Percentiles rank a stretch among this genome's conserved stretches.
phyloP scores from a whole-genome alignment of 2,329 filamentous ascomycete species.

The Aspergillus terreus region DNA sequence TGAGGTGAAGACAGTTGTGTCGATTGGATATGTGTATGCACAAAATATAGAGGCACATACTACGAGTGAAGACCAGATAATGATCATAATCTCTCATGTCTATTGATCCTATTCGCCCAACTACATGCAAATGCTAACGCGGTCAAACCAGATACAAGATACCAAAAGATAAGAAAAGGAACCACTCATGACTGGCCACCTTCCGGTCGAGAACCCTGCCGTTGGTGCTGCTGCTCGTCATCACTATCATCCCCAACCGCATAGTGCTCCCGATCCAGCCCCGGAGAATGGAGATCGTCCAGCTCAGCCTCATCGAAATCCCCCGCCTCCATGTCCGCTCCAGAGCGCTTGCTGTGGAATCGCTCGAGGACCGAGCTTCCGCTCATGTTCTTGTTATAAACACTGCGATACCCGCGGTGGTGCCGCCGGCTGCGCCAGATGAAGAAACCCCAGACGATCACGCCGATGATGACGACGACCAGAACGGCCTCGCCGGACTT shows the following conservation, averaged over 20 bases:
- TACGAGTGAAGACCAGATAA: neutral
- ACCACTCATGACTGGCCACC: slow-evolving; percentile 6
- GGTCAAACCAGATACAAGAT: slow-evolving; percentile 2
- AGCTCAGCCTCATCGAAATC: slow-evolving; percentile 62
- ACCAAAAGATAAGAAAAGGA: slow-evolving; percentile 5
- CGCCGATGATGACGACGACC: slow-evolving; percentile 72
- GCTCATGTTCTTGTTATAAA: slow-evolving; percentile 43
- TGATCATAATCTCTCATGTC: slow-evolving; percentile 1
- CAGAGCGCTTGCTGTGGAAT: slow-evolving; percentile 42
- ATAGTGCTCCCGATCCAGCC: slow-evolving; percentile 38
- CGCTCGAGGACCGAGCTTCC: slow-evolving; percentile 43
- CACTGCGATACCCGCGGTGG: slow-evolving; percentile 41
- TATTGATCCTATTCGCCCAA: slow-evolving; percentile 3
- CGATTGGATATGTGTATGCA: no score
- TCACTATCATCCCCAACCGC: slow-evolving; percentile 48
- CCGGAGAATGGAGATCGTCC: slow-evolving; percentile 49
- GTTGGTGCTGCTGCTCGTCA: slow-evolving; percentile 21
- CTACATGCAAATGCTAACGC: slow-evolving; percentile 1
- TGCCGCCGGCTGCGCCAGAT: slow-evolving; percentile 55
- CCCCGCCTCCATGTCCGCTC: slow-evolving; percentile 56
- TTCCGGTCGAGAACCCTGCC: slow-evolving; percentile 5
- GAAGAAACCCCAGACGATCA: slow-evolving; percentile 69
- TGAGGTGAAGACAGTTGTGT: slow-evolving; percentile 29
- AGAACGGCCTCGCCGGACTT: slow-evolving; percentile 83
- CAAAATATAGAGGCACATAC: no score